Conservation (phyloP, 306 rosid species). For the Sicyos edulis region DNA sequence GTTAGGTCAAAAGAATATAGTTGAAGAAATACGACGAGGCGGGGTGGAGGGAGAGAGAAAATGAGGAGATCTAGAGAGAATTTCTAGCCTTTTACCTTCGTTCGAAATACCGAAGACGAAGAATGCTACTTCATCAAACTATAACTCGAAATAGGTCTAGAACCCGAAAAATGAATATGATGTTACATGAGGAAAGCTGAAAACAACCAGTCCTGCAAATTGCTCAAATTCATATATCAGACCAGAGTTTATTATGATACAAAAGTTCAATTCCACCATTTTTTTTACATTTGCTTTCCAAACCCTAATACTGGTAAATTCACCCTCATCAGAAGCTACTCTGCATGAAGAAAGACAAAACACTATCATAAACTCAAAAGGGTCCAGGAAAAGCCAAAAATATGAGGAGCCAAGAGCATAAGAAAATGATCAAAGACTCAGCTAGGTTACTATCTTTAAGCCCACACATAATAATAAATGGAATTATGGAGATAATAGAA, state of each 20-base stretch:
- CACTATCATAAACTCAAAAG: conserved; percentile 23
- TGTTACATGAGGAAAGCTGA: conserved; percentile 14
- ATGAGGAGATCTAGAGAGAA: neutral
- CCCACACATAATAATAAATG: conserved; percentile 8
- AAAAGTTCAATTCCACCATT: conserved; percentile 1
- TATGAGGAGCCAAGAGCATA: neutral
- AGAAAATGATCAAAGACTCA: neutral
- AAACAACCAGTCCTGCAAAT: conserved; percentile 15
- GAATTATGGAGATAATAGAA: neutral
- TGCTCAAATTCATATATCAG: conserved; percentile 21
- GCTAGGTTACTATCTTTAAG: neutral
- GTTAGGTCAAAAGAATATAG: neutral
- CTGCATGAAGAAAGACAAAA: conserved; percentile 38
- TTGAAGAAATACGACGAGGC: neutral
- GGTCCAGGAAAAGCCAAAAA: conserved; percentile 2
- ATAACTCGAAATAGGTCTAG: neutral
- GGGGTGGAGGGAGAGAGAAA: neutral
- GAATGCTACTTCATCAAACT: conserved; percentile 16
- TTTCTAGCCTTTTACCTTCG: conserved; percentile 12
- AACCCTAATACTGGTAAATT: conserved; percentile 50
- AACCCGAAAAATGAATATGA: neutral
- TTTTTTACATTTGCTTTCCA: conserved; percentile 31
- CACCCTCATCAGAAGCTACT: conserved; percentile 68
- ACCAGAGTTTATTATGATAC: conserved; percentile 20
- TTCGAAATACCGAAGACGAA: conserved; percentile 10